A percentile compares a stretch with the other conserved stretches of the same genome.
phyloP scores from a whole-genome alignment of 176 grass and related monocot species.

The Avena eriantha region DNA sequence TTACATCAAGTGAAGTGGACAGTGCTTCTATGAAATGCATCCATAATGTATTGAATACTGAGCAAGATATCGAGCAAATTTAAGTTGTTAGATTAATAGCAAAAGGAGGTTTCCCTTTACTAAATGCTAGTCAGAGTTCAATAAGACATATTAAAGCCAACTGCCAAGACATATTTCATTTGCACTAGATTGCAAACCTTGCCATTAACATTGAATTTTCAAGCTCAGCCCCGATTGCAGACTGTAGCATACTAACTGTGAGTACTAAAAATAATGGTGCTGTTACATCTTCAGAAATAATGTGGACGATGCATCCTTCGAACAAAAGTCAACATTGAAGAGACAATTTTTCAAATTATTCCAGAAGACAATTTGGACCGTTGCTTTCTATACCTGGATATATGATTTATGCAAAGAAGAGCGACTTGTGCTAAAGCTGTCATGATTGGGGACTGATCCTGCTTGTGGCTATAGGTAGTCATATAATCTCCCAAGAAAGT shows the following conservation, averaged over 20 bases:
- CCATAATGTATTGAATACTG: background rate
- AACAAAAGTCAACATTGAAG: background rate
- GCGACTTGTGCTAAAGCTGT: background rate
- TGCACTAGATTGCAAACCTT: background rate
- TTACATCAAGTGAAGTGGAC: background rate
- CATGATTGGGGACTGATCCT: background rate
- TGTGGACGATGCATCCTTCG: background rate
- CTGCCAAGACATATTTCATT: background rate
- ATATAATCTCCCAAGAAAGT: no score
- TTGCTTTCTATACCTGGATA: background rate
- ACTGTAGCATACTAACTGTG: background rate
- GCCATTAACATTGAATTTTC: background rate
- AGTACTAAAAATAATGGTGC: background rate
- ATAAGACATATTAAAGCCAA: slow-evolving; percentile 3
- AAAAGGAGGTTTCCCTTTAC: background rate
- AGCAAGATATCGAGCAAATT: background rate
- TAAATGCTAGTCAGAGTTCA: background rate
- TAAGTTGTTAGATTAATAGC: background rate
- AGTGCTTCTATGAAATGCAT: background rate
- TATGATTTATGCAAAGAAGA: slow-evolving; percentile 11
- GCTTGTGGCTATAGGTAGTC: background rate
- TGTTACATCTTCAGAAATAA: background rate
- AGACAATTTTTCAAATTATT: background rate
- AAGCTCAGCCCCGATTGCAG: slow-evolving; percentile 7
- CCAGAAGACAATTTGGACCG: background rate